phyloP scores from a whole-genome alignment of 106 monocot genomes.

The Narthecium ossifragum region DNA sequence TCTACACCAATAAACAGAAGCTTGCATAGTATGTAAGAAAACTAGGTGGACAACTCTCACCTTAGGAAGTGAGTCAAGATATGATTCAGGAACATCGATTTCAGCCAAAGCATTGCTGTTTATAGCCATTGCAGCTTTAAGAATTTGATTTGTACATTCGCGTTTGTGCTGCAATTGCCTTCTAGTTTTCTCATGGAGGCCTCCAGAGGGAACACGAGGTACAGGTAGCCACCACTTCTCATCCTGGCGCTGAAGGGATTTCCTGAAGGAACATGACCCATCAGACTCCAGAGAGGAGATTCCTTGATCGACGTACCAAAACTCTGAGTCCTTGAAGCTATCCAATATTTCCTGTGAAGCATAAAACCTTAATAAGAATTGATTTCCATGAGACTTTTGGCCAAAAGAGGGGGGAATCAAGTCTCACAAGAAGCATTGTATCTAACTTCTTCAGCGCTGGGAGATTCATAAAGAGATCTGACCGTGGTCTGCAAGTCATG shows the following conservation, averaged over 20 bases:
- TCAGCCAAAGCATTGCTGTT: slow-evolving; percentile 81
- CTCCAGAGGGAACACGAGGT: slow-evolving; percentile 68
- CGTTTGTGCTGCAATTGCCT: slow-evolving; percentile 77
- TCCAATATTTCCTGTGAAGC: slow-evolving; percentile 72
- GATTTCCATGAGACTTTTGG: not conserved
- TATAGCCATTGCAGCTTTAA: slow-evolving; percentile 92
- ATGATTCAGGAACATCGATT: slow-evolving; percentile 81
- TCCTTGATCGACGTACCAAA: slow-evolving; percentile 94
- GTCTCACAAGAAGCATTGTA: slow-evolving; percentile 76
- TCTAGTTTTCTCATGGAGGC: slow-evolving; percentile 55
- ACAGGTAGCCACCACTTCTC: slow-evolving; percentile 98
- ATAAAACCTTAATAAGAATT: not conserved
- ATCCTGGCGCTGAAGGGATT: slow-evolving; percentile 39
- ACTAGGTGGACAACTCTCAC: slow-evolving; percentile 15
- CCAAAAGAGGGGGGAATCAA: too few relatives aligned
- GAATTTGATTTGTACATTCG: slow-evolving; percentile 70
- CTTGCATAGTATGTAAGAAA: not conserved
- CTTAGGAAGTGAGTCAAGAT: slow-evolving; percentile 80
- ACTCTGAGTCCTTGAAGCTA: slow-evolving; percentile 57
- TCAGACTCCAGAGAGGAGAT: slow-evolving; percentile 51
- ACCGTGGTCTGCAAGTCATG: slow-evolving; percentile 68
- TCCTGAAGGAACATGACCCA: slow-evolving; percentile 47
- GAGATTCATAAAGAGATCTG: slow-evolving; percentile 74
- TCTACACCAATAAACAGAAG: too few relatives aligned
- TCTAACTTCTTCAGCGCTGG: slow-evolving; percentile 82